Evolutionary conservation across 2,329 filamentous ascomycete genomes (phyloP).

Genomic region (Teratosphaeria epicoccoides): DNA sequence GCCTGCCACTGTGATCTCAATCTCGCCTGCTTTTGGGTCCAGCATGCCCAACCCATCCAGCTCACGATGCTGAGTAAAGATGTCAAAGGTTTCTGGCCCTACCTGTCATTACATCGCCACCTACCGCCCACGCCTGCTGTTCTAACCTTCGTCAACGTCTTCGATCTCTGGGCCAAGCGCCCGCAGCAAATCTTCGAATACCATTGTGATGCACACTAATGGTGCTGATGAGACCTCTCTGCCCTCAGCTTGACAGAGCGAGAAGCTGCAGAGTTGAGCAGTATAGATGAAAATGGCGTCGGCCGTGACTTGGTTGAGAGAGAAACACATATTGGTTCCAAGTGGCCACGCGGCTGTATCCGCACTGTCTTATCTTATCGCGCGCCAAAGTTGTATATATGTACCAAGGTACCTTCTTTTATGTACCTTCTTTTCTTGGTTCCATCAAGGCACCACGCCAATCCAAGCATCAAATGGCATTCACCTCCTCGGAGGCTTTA

Average conservation of each 20-base stretch:
- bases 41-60: conserved; percentile 77
- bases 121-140: background rate
- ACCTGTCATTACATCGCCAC: conserved; percentile 1
- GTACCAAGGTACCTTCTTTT: no score
- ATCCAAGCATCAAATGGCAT: conserved; percentile 2
- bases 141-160: conserved; percentile 8
- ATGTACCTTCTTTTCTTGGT: background rate
- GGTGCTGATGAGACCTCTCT: no score
- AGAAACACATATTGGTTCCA: no score
- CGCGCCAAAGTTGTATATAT: no score
- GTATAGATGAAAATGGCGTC: no score
- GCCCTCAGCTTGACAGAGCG: no score
- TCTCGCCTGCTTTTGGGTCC: conserved; percentile 53
- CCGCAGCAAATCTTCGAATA: background rate
- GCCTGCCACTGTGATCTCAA: conserved; percentile 48
- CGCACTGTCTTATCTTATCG: no score
- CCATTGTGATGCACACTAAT: background rate
- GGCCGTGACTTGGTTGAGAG: no score
- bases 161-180: conserved; percentile 3
- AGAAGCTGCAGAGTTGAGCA: no score
- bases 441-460: background rate
- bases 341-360: no score
- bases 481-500: conserved; percentile 7
- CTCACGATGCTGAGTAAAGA: conserved; percentile 66
- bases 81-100: conserved; percentile 66